Percentiles rank a stretch among this genome's conserved stretches.
phyloP scores from a whole-genome alignment of 768 basidiomycete genomes.

The Boletellus sp. region DNA sequence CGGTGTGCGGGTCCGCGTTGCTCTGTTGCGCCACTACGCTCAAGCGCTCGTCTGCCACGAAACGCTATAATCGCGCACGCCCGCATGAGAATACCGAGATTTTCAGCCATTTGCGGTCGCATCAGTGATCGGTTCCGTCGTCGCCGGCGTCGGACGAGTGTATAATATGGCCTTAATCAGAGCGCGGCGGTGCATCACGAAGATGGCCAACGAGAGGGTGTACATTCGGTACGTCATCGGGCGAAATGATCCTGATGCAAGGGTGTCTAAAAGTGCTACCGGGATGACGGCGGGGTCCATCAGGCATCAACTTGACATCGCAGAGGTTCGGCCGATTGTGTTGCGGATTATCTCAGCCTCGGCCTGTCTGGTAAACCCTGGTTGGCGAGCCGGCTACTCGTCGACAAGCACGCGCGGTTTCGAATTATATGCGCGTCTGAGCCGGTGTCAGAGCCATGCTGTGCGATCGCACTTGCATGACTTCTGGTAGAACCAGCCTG shows the following conservation, averaged over 20 bases:
- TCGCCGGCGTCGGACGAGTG: too few species aligned
- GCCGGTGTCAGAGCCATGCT: too few species aligned
- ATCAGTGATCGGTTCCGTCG: too few species aligned
- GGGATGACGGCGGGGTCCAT: too few species aligned
- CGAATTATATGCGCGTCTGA: too few species aligned
- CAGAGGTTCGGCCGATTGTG: conserved; percentile 9
- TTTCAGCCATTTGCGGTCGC: too few species aligned
- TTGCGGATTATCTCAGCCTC: neutral
- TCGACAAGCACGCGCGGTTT: neutral
- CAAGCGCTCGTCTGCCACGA: neutral
- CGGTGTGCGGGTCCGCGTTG: too few species aligned
- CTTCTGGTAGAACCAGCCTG: too few species aligned
- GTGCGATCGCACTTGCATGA: too few species aligned
- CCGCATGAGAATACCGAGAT: neutral
- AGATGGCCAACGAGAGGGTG: too few species aligned
- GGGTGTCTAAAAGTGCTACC: neutral
- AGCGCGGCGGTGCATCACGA: neutral
- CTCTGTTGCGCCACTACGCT: neutral
- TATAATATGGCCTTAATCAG: too few species aligned
- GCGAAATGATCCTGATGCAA: neutral
- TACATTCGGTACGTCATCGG: neutral
- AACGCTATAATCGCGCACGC: conserved; percentile 1
- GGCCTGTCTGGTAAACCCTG: neutral
- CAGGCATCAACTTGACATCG: neutral
- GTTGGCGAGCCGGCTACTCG: conserved; percentile 12